Evolutionary conservation across 805 yeast genomes (phyloP), one percentile per base, ranked within the genome.

Genomic region (Wickerhamiella hasegawae): DNA sequence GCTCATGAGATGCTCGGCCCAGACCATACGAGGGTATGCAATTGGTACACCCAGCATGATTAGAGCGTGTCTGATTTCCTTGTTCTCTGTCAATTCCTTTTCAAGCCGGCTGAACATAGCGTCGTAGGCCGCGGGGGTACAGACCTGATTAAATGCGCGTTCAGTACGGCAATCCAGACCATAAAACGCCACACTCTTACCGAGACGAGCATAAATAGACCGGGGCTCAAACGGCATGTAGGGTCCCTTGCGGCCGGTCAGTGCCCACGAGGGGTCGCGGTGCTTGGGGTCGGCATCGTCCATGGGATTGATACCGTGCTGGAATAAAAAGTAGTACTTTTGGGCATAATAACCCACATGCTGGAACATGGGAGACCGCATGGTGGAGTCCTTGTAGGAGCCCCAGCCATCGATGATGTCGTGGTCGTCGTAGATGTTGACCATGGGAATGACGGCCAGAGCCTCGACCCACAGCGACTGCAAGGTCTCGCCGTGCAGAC

Each of bases 321-420:
- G 97, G 61, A 87, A 87, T 16, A 90, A 55, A 79, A 84, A 68
- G 56, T 90, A 87, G 57, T 78, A 85, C 50, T 74, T 74, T 62
- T 71, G 82, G 2, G 97, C 95, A 10, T 70, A 58, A 40, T 67
- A 66, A 8, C 97, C 97, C 22, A 87, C 67, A 10, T 76, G 70
- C 38, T 57, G 53, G 52, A 87, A 81, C 6, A 81, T 68, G 1
- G 71, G 73, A 27, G 73, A 69, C 3, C 48, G 47, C 94, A 83
- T 84, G 23, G 94, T 81, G 1, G 55, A 38, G 44, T 83, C 79
- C 33, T 66, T 63, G 54, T 87, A 87, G 0, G 94, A 80, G 2
- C 97, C 98, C 58, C 73, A 87, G 2, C 97, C 98, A 52, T 87
- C 98, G 45, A 90, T 85, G 35, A 87, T 81, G 54, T 90, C 97